Percentiles rank a stretch among this genome's conserved stretches.
Evolutionary conservation across 2,329 filamentous ascomycete species (phyloP).

Genomic region (Hypoxylon sp.): DNA sequence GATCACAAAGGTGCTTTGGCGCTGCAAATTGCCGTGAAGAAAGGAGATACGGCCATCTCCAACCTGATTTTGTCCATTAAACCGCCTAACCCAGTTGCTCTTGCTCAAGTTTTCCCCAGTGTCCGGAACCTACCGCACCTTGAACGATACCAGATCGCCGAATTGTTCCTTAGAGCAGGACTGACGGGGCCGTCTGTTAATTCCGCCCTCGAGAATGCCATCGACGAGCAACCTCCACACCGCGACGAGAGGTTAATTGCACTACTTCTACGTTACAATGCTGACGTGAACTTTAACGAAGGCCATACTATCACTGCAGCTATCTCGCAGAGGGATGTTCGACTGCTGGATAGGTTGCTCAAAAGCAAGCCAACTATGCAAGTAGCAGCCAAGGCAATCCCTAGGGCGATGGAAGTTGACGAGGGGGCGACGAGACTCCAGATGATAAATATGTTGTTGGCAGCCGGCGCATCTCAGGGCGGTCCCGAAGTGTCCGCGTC

Average conservation of each 20-base stretch:
- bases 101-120: conserved; percentile 62
- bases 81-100: conserved; percentile 59
- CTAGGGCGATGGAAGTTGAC: conserved; percentile 59
- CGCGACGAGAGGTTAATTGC: conserved; percentile 65
- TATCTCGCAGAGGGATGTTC: conserved; percentile 61
- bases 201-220: conserved; percentile 63
- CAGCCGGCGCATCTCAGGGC: conserved; percentile 58
- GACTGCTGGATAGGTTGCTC: conserved; percentile 60
- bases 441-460: conserved; percentile 61
- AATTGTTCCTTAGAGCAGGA: conserved; percentile 63
- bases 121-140: conserved; percentile 57
- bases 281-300: conserved; percentile 66
- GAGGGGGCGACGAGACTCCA: conserved; percentile 58
- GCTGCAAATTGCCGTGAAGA: conserved; percentile 61
- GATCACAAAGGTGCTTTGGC: conserved; percentile 65
- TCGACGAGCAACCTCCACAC: conserved; percentile 60
- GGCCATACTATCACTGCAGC: conserved; percentile 62
- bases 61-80: conserved; percentile 60
- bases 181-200: conserved; percentile 61
- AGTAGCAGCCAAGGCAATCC: conserved; percentile 61
- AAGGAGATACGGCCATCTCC: conserved; percentile 59
- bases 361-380: conserved; percentile 59
- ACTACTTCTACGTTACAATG: conserved; percentile 63
- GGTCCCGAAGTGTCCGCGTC: conserved; percentile 58
- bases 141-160: conserved; percentile 62